phyloP scores from a whole-genome alignment of 78 protist genomes.

The Dictyostelium intermedium region DNA sequence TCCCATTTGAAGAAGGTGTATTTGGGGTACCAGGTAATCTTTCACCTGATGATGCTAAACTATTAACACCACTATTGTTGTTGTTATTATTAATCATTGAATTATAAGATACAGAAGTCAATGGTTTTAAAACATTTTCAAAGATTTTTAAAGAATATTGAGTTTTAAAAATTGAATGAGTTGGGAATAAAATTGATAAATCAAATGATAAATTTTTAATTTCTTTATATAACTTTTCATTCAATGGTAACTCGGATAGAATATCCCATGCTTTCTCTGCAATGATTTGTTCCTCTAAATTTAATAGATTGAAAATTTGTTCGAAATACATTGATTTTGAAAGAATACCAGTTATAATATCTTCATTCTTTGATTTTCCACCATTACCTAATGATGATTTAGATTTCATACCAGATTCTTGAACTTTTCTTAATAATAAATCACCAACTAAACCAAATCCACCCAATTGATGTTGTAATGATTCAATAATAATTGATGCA shows the following conservation, averaged over 20 bases:
- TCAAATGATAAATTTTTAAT: slow-evolving; percentile 11
- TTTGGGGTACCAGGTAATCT: background rate
- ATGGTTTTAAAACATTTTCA: slow-evolving; percentile 9
- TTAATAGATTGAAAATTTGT: slow-evolving; percentile 45
- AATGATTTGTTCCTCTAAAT: slow-evolving; percentile 32
- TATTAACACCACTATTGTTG: background rate
- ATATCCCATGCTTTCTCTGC: slow-evolving; percentile 74
- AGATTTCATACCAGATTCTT: background rate
- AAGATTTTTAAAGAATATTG: slow-evolving; percentile 24
- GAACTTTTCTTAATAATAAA: slow-evolving; percentile 49
- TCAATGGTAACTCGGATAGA: slow-evolving; percentile 29
- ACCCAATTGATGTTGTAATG: slow-evolving; percentile 64
- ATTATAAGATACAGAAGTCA: background rate
- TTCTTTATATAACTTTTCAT: slow-evolving; percentile 17
- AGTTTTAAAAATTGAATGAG: slow-evolving; percentile 47
- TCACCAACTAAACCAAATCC: slow-evolving; percentile 67
- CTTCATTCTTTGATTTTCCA: slow-evolving; percentile 16
- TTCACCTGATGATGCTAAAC: background rate
- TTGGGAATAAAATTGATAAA: slow-evolving; percentile 21
- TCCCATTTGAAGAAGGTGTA: background rate
- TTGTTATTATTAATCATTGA: background rate
- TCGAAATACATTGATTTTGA: slow-evolving; percentile 51
- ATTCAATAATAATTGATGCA: slow-evolving; percentile 41
- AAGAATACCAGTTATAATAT: slow-evolving; percentile 1
- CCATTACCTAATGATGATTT: background rate